These are phyloP conservation scores for Quercus variabilis DNA, from an alignment of 306 rosid genomes.

Conservation along the genomic window DNA sequence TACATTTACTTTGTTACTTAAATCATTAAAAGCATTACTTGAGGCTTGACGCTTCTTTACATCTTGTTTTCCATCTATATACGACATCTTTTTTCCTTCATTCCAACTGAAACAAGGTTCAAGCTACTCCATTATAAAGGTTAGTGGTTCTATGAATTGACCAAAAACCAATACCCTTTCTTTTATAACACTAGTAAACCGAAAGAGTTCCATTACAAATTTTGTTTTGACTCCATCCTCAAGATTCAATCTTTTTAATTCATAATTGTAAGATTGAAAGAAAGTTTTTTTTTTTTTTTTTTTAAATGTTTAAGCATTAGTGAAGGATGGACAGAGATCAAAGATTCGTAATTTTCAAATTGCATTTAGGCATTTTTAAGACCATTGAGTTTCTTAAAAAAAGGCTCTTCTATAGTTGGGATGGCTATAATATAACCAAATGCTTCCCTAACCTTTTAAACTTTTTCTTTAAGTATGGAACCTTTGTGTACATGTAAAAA, in stretches of 20 bases:
- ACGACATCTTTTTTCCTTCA: conserved; percentile 40
- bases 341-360: conserved; percentile 18
- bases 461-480: conserved; percentile 37
- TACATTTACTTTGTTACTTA: conserved; percentile 37
- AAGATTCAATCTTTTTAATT: conserved; percentile 18
- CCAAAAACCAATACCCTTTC: conserved; percentile 70
- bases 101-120: conserved; percentile 37
- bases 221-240: conserved; percentile 45
- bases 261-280: neutral
- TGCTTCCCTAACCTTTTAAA: conserved; percentile 53
- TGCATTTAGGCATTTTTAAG: no score
- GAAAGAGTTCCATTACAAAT: conserved; percentile 46
- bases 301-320: conserved; percentile 13
- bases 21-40: conserved; percentile 45
- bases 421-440: conserved; percentile 21
- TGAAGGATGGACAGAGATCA: conserved; percentile 55
- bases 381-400: conserved; percentile 10
- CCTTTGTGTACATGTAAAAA: conserved; percentile 51
- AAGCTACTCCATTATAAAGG: conserved; percentile 31
- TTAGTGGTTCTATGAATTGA: conserved; percentile 42
- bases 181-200: conserved; percentile 26
- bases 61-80: conserved; percentile 41
- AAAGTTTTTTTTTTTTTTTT: neutral
- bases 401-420: conserved; percentile 15
- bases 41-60: conserved; percentile 37